A percentile compares a stretch with the other conserved stretches of the same genome.
These are phyloP conservation scores for Lactarius quietus DNA, from an alignment of 768 basidiomycete species.

Conservation along the genomic window DNA sequence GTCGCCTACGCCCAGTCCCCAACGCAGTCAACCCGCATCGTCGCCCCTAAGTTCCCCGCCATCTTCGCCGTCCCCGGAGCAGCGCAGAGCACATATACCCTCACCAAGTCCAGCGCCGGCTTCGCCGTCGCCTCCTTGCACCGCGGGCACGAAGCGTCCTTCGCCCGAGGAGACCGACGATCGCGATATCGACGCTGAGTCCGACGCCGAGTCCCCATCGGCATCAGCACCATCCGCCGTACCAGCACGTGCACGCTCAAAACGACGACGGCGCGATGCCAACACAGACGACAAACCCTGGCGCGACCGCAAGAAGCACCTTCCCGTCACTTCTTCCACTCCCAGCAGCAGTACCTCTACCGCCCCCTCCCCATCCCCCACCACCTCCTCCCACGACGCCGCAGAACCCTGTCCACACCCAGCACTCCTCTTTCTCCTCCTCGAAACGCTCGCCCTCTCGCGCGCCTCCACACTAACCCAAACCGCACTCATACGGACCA, in stretches of 20 bases:
- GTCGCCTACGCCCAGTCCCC: neutral
- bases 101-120: neutral
- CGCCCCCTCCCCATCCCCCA: neutral
- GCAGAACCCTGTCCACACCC: conserved; percentile 14
- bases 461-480: conserved; percentile 23
- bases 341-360: too few species aligned
- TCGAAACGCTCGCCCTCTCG: conserved; percentile 25
- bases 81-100: neutral
- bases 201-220: neutral
- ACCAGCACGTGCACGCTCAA: neutral
- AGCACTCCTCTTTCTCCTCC: conserved; percentile 20
- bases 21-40: neutral
- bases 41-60: conserved; percentile 25
- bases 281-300: conserved; percentile 7
- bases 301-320: conserved; percentile 12
- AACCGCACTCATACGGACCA: conserved; percentile 8
- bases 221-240: neutral
- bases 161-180: neutral
- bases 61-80: conserved; percentile 11
- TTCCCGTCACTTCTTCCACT: neutral
- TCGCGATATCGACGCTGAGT: neutral
- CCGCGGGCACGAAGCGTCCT: neutral
- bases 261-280: conserved; percentile 16
- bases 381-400: neutral
- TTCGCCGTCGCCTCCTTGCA: neutral